phyloP scores from a whole-genome alignment of 2,329 filamentous ascomycete genomes.

The Coleophoma cylindrospora region DNA sequence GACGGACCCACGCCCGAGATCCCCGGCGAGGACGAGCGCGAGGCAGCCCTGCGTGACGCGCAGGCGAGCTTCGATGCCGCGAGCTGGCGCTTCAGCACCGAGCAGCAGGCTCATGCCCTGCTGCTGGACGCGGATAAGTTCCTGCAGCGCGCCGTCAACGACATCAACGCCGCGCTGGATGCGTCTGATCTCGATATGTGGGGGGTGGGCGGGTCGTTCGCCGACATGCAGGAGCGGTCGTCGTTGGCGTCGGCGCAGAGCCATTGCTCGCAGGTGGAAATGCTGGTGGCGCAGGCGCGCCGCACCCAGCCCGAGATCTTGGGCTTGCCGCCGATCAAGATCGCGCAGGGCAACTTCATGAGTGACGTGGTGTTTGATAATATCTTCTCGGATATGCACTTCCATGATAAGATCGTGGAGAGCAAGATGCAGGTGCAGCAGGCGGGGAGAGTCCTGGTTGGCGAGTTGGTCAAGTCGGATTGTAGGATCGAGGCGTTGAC shows the following conservation, averaged over 20 bases:
- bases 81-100: conserved; percentile 30
- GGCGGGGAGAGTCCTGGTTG: conserved; percentile 26
- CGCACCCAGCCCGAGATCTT: conserved; percentile 32
- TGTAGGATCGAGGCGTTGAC: conserved; percentile 24
- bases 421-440: conserved; percentile 32
- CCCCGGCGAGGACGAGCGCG: conserved; percentile 45
- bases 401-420: conserved; percentile 45
- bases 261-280: conserved; percentile 33
- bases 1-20: conserved; percentile 45
- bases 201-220: conserved; percentile 38
- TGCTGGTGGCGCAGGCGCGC: conserved; percentile 34
- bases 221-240: conserved; percentile 49
- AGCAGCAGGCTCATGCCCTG: conserved; percentile 35
- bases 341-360: conserved; percentile 41
- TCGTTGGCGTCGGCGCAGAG: conserved; percentile 42
- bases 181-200: conserved; percentile 42
- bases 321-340: conserved; percentile 32
- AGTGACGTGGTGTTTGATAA: conserved; percentile 51
- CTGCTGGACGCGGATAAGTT: conserved; percentile 33
- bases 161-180: conserved; percentile 37
- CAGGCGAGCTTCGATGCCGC: conserved; percentile 32
- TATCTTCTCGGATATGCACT: conserved; percentile 45
- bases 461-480: conserved; percentile 28
- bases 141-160: conserved; percentile 29
- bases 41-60: conserved; percentile 31